Evolutionary conservation across 441 rosid genomes (phyloP).

Genomic region (Adansonia gregorii): DNA sequence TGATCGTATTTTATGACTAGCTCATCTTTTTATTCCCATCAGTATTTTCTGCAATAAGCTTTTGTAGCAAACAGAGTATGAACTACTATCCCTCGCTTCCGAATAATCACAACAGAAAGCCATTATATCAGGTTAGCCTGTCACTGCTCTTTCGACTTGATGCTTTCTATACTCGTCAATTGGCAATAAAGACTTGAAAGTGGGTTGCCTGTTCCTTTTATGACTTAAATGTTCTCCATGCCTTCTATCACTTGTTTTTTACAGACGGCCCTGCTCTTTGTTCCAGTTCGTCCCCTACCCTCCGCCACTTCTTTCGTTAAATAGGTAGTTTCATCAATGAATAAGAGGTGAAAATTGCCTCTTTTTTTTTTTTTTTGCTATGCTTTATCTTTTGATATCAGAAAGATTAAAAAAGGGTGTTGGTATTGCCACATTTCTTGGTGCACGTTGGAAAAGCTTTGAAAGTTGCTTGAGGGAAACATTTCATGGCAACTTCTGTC

Average conservation of each 20-base stretch:
- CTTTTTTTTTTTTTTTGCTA: slow-evolving; percentile 14
- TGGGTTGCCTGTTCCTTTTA: not conserved
- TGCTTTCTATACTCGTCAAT: not conserved
- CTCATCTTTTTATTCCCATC: not conserved
- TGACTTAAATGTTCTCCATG: not conserved
- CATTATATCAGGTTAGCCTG: slow-evolving; percentile 11
- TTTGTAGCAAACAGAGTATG: slow-evolving; percentile 27
- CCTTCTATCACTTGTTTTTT: not conserved
- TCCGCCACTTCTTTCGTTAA: not conserved
- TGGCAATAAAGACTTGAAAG: not conserved
- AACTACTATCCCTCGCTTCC: slow-evolving; percentile 10
- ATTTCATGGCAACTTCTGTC: not conserved
- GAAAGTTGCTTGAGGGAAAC: not conserved
- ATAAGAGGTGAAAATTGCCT: not conserved
- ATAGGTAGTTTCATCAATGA: not conserved
- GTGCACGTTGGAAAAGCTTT: slow-evolving; percentile 4
- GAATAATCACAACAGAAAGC: slow-evolving; percentile 39
- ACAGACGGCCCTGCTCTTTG: not conserved
- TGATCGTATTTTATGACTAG: slow-evolving; percentile 23
- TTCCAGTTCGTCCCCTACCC: not conserved
- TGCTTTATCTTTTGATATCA: slow-evolving; percentile 27
- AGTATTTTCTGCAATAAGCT: slow-evolving; percentile 37
- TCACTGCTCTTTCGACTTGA: slow-evolving; percentile 19
- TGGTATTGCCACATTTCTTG: not conserved
- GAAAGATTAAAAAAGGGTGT: slow-evolving; percentile 24